Conservation (phyloP, 1,284 basidiomycete species). For the Heliocybe sulcata region DNA sequence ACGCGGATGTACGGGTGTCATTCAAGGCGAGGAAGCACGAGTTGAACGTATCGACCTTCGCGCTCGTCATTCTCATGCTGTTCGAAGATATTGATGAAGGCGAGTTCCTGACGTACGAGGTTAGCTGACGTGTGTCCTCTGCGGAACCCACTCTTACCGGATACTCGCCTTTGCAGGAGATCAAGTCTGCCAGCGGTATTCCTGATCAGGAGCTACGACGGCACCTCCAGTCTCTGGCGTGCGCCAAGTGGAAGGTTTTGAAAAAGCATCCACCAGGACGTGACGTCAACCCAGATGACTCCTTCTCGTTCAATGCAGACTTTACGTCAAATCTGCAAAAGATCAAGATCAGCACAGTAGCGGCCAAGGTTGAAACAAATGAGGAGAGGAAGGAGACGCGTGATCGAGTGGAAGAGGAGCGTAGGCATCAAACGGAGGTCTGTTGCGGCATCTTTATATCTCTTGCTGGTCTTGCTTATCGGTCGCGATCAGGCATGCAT, state of each 20-base stretch:
- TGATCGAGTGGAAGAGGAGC: conserved; percentile 89
- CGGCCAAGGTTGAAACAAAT: conserved; percentile 77
- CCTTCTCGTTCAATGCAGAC: conserved; percentile 83
- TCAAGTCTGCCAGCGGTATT: conserved; percentile 67
- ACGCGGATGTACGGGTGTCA: conserved; percentile 79
- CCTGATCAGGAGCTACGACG: conserved; percentile 79
- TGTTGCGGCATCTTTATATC: conserved; percentile 15
- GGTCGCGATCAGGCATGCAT: conserved; percentile 72
- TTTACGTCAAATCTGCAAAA: conserved; percentile 82
- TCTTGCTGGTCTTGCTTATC: background rate
- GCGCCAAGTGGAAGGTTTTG: conserved; percentile 93
- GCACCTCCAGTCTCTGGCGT: conserved; percentile 92
- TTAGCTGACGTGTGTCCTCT: conserved; percentile 22
- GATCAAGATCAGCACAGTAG: conserved; percentile 93
- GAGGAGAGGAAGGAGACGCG: conserved; percentile 91
- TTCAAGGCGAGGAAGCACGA: conserved; percentile 86
- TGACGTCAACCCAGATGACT: conserved; percentile 71
- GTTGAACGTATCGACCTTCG: conserved; percentile 89
- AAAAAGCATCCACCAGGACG: conserved; percentile 88
- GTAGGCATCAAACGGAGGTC: conserved; percentile 88
- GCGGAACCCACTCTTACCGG: conserved; percentile 2
- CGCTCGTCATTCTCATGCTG: conserved; percentile 81
- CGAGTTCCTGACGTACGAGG: conserved; percentile 70
- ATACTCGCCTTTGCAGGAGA: conserved; percentile 38
- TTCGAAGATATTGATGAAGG: conserved; percentile 73